Conservation (phyloP, 257 asterid genomes). For the Solanum acaule region DNA sequence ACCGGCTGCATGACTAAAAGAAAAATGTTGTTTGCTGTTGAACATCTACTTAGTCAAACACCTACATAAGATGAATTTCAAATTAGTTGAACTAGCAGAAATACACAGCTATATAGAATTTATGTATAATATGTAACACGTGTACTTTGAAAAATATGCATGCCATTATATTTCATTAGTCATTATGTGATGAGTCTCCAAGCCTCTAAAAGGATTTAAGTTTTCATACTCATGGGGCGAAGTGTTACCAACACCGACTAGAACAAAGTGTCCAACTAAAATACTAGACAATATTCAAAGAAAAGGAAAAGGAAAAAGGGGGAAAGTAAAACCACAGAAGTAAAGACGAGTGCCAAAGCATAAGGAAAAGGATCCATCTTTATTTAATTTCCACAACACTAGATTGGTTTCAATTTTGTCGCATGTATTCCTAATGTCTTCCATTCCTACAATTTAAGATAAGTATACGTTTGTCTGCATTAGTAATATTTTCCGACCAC, state of each 20-base stretch:
- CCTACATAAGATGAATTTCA: slow-evolving; percentile 20
- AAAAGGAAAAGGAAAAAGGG: not conserved
- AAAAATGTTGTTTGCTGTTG: not conserved
- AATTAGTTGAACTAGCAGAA: not conserved
- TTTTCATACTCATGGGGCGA: not conserved
- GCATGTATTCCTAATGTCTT: not conserved
- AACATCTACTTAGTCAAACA: slow-evolving; percentile 14
- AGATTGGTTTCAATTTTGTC: not conserved
- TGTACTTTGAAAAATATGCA: not conserved
- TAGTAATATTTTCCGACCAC: not conserved
- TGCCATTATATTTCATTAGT: not conserved
- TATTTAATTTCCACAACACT: not conserved
- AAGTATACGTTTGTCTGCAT: not conserved
- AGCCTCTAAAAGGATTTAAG: not conserved
- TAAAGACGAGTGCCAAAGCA: not conserved
- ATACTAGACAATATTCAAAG: not conserved
- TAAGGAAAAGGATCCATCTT: not conserved
- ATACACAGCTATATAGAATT: not conserved
- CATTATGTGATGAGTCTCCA: not conserved
- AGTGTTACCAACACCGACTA: not conserved
- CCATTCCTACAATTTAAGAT: not conserved
- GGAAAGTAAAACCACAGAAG: not conserved
- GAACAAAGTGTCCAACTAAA: not conserved
- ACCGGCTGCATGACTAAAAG: not conserved
- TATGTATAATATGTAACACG: not conserved